phyloP scores from a whole-genome alignment of 2,329 filamentous ascomycete species.

The Diaporthe sp. region DNA sequence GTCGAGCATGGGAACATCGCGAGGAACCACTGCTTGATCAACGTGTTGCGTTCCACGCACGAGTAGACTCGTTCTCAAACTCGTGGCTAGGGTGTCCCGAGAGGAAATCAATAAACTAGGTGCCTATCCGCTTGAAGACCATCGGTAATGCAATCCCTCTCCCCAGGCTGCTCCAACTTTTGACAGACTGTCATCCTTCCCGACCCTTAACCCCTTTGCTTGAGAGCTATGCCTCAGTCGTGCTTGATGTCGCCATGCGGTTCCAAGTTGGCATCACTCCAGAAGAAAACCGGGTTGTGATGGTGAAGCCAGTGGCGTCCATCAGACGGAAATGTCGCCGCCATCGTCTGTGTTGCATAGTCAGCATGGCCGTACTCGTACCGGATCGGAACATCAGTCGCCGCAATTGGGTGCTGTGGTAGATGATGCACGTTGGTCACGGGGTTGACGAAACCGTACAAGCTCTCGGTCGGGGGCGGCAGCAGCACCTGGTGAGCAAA shows the following conservation, averaged over 20 bases:
- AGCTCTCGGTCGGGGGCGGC: constrained; percentile 27
- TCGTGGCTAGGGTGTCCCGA: background rate
- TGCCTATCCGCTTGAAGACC: background rate
- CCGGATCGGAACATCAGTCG: constrained; percentile 7
- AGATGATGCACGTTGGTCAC: constrained; percentile 12
- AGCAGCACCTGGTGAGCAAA: constrained; percentile 35
- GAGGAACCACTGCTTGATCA: background rate
- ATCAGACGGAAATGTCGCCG: constrained; percentile 5
- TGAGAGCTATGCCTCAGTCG: background rate
- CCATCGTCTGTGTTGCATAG: constrained; percentile 36
- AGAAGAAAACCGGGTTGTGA: constrained; percentile 35
- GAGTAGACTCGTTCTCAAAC: background rate
- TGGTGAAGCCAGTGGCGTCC: constrained; percentile 39
- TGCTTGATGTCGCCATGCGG: constrained; percentile 10
- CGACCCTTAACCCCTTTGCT: background rate
- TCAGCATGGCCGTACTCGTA: constrained; percentile 37
- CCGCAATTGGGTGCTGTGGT: constrained; percentile 16
- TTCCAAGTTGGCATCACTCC: constrained; percentile 23
- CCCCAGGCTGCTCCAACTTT: no score
- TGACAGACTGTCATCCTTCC: background rate
- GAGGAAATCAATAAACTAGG: background rate
- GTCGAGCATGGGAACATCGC: background rate
- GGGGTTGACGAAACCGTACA: constrained; percentile 37
- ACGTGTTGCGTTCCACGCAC: background rate
- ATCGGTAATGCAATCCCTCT: background rate